phyloP scores from a whole-genome alignment of 257 asterid species.

The Salvia rosmarinus region DNA sequence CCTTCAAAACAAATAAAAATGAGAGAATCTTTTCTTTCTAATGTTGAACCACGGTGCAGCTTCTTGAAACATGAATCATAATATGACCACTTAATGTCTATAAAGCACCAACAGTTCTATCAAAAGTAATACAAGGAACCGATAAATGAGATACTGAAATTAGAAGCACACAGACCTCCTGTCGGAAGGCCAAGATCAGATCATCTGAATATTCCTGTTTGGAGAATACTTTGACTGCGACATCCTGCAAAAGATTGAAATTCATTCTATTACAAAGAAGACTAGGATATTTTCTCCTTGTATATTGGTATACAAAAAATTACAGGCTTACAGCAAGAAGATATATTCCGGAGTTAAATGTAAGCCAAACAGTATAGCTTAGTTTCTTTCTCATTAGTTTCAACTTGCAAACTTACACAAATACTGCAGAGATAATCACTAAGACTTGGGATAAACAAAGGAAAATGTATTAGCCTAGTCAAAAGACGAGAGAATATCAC shows the following conservation, averaged over 20 bases:
- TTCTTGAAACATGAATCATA: slow-evolving; percentile 3
- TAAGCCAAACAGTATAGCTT: slow-evolving; percentile 5
- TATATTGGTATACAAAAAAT: background rate
- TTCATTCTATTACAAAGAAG: slow-evolving; percentile 31
- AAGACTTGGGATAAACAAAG: background rate
- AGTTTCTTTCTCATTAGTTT: slow-evolving; percentile 16
- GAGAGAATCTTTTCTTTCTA: background rate
- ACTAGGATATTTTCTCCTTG: slow-evolving; percentile 18
- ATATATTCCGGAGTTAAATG: background rate
- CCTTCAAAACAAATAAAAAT: slow-evolving; percentile 49
- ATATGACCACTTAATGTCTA: background rate
- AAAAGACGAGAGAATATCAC: slow-evolving; percentile 3
- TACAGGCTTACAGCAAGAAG: slow-evolving; percentile 21
- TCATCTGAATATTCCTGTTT: slow-evolving; percentile 91
- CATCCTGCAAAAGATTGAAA: slow-evolving; percentile 68
- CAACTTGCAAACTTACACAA: slow-evolving; percentile 9
- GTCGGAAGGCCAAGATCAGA: slow-evolving; percentile 73
- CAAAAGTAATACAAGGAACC: slow-evolving; percentile 3
- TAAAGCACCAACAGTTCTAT: background rate
- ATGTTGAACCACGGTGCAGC: slow-evolving; percentile 15
- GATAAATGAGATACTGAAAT: background rate
- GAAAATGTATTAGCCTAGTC: background rate
- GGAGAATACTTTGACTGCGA: slow-evolving; percentile 97
- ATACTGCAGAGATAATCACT: background rate
- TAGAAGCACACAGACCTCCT: slow-evolving; percentile 63